These are phyloP conservation scores for Suhomyces maxii DNA, from an alignment of 1,139 yeast genomes.

Conservation along the genomic window DNA sequence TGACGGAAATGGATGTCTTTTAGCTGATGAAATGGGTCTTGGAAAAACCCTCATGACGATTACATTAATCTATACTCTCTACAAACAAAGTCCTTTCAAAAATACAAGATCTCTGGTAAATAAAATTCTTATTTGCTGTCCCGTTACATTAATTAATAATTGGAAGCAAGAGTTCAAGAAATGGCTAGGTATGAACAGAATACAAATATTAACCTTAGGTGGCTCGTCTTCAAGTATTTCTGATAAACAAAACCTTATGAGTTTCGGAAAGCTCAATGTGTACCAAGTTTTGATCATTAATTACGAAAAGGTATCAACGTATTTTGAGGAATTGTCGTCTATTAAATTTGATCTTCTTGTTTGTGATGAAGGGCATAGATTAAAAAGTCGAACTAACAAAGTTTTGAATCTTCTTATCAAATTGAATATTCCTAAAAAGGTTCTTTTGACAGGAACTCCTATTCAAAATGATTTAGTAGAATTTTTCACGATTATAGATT, in stretches of 20 bases:
- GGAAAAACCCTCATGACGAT: constrained; percentile 93
- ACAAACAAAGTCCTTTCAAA: constrained; percentile 66
- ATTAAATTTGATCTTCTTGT: constrained; percentile 69
- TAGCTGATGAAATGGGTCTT: constrained; percentile 97
- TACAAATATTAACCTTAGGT: constrained; percentile 58
- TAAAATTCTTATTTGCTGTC: constrained; percentile 81
- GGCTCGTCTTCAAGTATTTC: constrained; percentile 37
- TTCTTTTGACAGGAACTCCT: constrained; percentile 88
- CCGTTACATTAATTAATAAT: constrained; percentile 83
- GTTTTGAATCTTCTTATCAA: constrained; percentile 61
- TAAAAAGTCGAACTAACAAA: constrained; percentile 71
- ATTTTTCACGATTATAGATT: constrained; percentile 77
- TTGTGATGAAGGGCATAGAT: constrained; percentile 94
- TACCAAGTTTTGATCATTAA: constrained; percentile 85
- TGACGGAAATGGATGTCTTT: constrained; percentile 62
- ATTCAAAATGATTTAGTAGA: constrained; percentile 89
- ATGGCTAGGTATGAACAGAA: constrained; percentile 75
- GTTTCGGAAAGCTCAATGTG: constrained; percentile 67
- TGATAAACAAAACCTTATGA: constrained; percentile 59
- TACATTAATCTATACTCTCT: constrained; percentile 76
- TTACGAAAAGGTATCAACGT: constrained; percentile 72
- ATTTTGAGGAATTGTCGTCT: constrained; percentile 53
- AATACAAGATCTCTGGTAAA: constrained; percentile 38
- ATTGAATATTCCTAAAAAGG: constrained; percentile 55
- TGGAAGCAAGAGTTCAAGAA: constrained; percentile 89